A percentile compares a stretch with the other conserved stretches of the same genome.
Evolutionary conservation across 768 basidiomycete genomes (phyloP).

Genomic region (Podaxis pistillaris): DNA sequence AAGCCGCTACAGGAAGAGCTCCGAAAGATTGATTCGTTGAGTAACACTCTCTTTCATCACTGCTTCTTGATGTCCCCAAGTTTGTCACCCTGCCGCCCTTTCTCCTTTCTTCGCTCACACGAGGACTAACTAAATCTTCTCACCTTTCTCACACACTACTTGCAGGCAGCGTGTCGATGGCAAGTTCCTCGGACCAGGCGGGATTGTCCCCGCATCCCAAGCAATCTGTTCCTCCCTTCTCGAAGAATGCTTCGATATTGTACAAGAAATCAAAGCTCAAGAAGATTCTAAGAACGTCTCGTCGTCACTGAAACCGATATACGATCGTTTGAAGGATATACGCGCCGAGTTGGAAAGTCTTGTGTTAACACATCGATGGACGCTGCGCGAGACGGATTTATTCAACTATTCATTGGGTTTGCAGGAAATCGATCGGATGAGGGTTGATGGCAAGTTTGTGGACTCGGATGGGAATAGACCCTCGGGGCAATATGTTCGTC

Average conservation of each 20-base stretch:
- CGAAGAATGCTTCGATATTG: slow-evolving; percentile 95
- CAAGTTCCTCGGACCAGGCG: slow-evolving; percentile 91
- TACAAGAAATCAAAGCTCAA: slow-evolving; percentile 91
- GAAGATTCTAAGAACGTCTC: slow-evolving; percentile 89
- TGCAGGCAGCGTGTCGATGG: slow-evolving; percentile 89
- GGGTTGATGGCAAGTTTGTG: slow-evolving; percentile 95
- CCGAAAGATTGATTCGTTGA: slow-evolving; percentile 94
- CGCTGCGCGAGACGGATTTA: slow-evolving; percentile 88
- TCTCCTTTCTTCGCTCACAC: not conserved
- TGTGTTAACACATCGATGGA: slow-evolving; percentile 96
- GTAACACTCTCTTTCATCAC: slow-evolving; percentile 37
- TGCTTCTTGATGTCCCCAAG: slow-evolving; percentile 9
- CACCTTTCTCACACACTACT: not conserved
- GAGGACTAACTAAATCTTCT: not conserved
- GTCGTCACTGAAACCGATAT: slow-evolving; percentile 84
- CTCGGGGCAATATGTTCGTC: slow-evolving; percentile 88
- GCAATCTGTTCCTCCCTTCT: slow-evolving; percentile 88
- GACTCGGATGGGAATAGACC: slow-evolving; percentile 92
- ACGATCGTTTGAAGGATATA: slow-evolving; percentile 86
- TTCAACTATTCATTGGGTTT: slow-evolving; percentile 92
- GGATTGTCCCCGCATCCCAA: slow-evolving; percentile 87
- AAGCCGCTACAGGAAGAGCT: slow-evolving; percentile 91
- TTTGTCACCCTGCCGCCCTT: slow-evolving; percentile 16
- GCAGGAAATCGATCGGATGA: slow-evolving; percentile 96
- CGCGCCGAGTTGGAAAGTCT: slow-evolving; percentile 87